These are phyloP conservation scores for Aspergillus sclerotiicarbonarius DNA, from an alignment of 495 filamentous ascomycete genomes.

Conservation along the genomic window DNA sequence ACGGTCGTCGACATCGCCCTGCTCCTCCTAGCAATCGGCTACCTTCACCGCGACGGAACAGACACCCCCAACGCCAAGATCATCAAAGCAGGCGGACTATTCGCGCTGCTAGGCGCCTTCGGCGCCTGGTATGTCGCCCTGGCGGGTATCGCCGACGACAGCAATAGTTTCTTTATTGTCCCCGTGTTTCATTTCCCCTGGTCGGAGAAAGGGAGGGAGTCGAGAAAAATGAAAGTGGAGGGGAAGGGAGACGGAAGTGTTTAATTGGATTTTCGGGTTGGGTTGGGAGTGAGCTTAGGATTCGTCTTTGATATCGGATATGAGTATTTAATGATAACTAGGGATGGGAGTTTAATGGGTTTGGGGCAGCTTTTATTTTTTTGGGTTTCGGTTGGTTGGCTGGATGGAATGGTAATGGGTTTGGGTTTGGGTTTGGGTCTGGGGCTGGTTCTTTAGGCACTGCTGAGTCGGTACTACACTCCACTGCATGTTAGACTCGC, in stretches of 20 bases:
- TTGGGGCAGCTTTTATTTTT: no score
- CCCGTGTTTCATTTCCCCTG: slow-evolving; percentile 92
- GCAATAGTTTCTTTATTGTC: slow-evolving; percentile 83
- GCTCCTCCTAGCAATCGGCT: slow-evolving; percentile 69
- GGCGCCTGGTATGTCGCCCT: slow-evolving; percentile 89
- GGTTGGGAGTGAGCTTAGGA: no score
- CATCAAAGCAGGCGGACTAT: slow-evolving; percentile 73
- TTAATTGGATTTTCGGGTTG: no score
- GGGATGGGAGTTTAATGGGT: no score
- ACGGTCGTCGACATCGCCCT: slow-evolving; percentile 82
- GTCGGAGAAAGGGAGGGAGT: slow-evolving; percentile 75
- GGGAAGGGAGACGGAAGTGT: background rate
- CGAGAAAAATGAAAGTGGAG: background rate
- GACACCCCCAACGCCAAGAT: slow-evolving; percentile 46
- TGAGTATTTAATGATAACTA: no score
- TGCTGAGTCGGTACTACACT: no score
- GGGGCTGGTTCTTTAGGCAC: no score
- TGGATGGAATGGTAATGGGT: no score
- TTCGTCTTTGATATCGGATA: no score
- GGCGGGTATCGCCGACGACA: slow-evolving; percentile 78
- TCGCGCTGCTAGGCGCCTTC: slow-evolving; percentile 79
- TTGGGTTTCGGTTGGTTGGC: no score
- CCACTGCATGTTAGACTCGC: no score
- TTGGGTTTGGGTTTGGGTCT: no score
- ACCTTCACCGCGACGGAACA: slow-evolving; percentile 48